A percentile compares a stretch with the other conserved stretches of the same genome.
These are phyloP conservation scores for Penicillium sp. DNA, from an alignment of 2,329 filamentous ascomycete genomes.

Conservation along the genomic window DNA sequence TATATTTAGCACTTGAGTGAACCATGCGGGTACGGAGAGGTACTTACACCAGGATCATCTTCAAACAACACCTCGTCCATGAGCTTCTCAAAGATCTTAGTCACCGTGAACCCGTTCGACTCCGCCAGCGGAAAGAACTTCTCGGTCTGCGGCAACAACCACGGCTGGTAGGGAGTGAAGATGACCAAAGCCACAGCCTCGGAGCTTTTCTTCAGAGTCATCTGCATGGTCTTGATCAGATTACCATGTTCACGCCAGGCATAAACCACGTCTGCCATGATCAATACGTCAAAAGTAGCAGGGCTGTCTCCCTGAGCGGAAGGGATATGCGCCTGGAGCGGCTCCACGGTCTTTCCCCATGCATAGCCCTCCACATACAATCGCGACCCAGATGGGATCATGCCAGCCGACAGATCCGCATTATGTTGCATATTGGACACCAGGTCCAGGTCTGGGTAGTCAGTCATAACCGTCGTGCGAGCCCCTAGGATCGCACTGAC, in stretches of 20 bases:
- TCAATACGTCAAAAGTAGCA: slow-evolving; percentile 74
- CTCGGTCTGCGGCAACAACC: slow-evolving; percentile 82
- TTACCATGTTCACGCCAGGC: slow-evolving; percentile 84
- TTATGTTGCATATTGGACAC: slow-evolving; percentile 78
- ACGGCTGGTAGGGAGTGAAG: slow-evolving; percentile 92
- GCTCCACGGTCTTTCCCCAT: slow-evolving; percentile 70
- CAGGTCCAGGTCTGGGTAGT: slow-evolving; percentile 85
- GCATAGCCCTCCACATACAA: slow-evolving; percentile 72
- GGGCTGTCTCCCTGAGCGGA: slow-evolving; percentile 54
- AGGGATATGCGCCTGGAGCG: slow-evolving; percentile 61
- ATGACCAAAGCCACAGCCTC: slow-evolving; percentile 76
- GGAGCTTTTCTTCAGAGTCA: slow-evolving; percentile 60
- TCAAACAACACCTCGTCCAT: slow-evolving; percentile 89
- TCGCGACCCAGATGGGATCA: slow-evolving; percentile 30
- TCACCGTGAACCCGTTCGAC: slow-evolving; percentile 70
- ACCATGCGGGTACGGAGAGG: background rate
- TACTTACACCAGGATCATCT: slow-evolving; percentile 71
- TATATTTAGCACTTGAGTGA: slow-evolving; percentile 13
- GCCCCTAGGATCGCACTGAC: slow-evolving; percentile 75
- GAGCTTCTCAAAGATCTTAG: slow-evolving; percentile 76
- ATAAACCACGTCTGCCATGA: slow-evolving; percentile 88
- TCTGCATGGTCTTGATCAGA: slow-evolving; percentile 69
- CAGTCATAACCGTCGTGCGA: slow-evolving; percentile 70
- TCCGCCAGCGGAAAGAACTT: slow-evolving; percentile 79
- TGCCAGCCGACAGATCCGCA: slow-evolving; percentile 58